A percentile compares a stretch with the other conserved stretches of the same genome.
Conservation (phyloP, 169 alveolate species). For the Theileria orientalis region DNA sequence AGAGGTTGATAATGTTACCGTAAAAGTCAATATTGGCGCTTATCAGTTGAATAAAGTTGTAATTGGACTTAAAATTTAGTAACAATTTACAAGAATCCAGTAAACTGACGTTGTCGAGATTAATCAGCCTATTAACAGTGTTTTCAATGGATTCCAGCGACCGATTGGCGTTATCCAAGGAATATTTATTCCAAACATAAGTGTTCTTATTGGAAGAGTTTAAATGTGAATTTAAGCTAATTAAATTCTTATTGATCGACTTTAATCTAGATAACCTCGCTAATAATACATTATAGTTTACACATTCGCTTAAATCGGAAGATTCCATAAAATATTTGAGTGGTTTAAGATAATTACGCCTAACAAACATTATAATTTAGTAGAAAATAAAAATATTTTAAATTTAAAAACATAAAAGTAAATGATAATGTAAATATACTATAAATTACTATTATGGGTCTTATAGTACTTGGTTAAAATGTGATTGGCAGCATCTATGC, state of each 20-base stretch:
- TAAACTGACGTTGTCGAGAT: background rate
- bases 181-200: background rate
- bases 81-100: background rate
- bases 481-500: slow-evolving; percentile 59
- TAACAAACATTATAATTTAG: too few species aligned
- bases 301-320: too few species aligned
- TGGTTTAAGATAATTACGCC: too few species aligned
- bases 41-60: background rate
- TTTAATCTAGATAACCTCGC: too few species aligned
- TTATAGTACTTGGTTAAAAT: slow-evolving; percentile 21
- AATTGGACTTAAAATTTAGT: background rate
- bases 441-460: background rate
- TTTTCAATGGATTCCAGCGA: background rate
- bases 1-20: background rate
- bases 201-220: too few species aligned
- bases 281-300: too few species aligned
- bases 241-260: too few species aligned
- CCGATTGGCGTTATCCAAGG: background rate
- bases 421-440: too few species aligned
- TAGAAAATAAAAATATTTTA: too few species aligned
- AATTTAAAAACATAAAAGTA: too few species aligned
- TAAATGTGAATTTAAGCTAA: too few species aligned
- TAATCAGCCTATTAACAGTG: background rate
- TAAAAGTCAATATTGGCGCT: background rate
- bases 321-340: too few species aligned